These are phyloP conservation scores for Santalum album DNA, from an alignment of 164 flowering plant genomes.

Conservation along the genomic window DNA sequence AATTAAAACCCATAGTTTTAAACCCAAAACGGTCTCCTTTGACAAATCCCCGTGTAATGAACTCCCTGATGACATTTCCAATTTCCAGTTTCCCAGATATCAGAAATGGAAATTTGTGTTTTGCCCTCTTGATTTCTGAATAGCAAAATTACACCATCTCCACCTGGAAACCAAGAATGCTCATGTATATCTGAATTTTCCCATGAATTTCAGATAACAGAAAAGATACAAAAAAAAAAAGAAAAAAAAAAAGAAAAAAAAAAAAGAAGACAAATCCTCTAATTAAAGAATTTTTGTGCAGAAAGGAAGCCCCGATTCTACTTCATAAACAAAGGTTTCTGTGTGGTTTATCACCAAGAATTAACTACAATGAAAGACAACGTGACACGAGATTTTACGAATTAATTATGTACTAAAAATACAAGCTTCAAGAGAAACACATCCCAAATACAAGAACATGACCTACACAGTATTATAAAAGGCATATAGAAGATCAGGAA, in stretches of 20 bases:
- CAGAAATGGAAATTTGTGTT: neutral
- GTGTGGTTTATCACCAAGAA: no score
- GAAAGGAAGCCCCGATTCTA: neutral
- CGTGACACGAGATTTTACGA: no score
- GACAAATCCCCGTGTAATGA: constrained; percentile 43
- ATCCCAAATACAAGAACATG: no score
- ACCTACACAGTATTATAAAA: no score
- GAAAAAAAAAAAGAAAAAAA: no score
- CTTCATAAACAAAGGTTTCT: no score
- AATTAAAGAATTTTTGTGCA: neutral
- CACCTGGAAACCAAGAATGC: constrained; percentile 19
- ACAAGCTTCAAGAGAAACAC: no score
- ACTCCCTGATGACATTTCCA: constrained; percentile 40
- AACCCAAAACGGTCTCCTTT: constrained; percentile 44
- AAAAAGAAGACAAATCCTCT: neutral
- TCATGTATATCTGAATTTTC: constrained; percentile 8
- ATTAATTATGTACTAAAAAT: no score
- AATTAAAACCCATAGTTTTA: constrained; percentile 72
- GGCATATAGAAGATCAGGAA: constrained; percentile 7
- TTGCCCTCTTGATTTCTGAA: neutral
- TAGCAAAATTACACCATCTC: constrained; percentile 10
- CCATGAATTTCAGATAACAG: neutral
- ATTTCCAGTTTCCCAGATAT: neutral
- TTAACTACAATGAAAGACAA: no score
- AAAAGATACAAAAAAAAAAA: no score